Base-by-base conservation (phyloP, 2,329 filamentous ascomycete species). In the Trichophyton equinum region DNA sequence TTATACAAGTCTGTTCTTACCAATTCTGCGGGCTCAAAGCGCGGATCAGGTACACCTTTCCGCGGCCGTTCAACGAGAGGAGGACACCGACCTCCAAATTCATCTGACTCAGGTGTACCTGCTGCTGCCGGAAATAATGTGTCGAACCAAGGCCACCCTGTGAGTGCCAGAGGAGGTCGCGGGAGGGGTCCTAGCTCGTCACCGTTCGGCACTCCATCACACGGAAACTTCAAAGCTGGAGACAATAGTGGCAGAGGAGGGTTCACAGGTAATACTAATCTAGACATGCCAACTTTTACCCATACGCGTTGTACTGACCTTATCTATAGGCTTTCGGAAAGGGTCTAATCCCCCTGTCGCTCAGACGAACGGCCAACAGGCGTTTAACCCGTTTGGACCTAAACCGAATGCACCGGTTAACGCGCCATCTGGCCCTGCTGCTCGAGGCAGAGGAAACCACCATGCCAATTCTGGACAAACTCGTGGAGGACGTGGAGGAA, bases 1-100 rank as follows among this genome's bases (percentile, higher is more conserved):
- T 22, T 57, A 11, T 57, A 42, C 27, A 57, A 57, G n/a, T 57
- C 55, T 7, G 55, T 44, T 25, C 55, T 44, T 44, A 44, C 55
- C 18, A 57, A 57, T 15, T 44, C 55, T 44, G 40, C 55, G 18
- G 55, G 40, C 33, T 42, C 33, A 25, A 57, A 57, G 22, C 36
- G 55, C n/a, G 55, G 55, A 13, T 42, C 33, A 2, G 11, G 51
- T 8, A 20, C 51, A 55, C 27, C 55, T 15, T 40, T 33, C 11
- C 55, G 55, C 15, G 55, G 55, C 22, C 55, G 55, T 15, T 25
- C 55, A 8, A 42, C 55, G 11, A 40, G 55, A 30, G 55, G 55
- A 18, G 55, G 55, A 22, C 33, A 57, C 22, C 55, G 36, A 30
- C 27, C 27, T 6, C 6, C 27, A 30, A 30, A 30, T 38, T 38